Base-by-base conservation (phyloP, 306 rosid genomes). In the Pyrus communis region DNA sequence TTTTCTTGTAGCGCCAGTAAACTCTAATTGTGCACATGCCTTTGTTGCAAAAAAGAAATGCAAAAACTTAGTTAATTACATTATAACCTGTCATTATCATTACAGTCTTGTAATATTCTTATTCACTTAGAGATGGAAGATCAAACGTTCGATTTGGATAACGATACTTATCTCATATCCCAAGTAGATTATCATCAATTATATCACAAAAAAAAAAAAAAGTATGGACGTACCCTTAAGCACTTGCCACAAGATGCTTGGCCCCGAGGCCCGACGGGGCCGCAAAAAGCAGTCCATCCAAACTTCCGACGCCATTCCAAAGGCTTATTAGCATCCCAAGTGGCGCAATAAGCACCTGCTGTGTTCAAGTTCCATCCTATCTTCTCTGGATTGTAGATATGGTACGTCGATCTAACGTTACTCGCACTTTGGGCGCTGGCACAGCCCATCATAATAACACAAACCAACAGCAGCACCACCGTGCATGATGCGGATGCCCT, bases 281-380 rank as follows among this genome's bases (percentile, higher is more conserved):
- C 90, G 28, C 95, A 88, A 13, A 88, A 89, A 21, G 97, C 86
- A 0, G 91, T 92, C 93, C 97, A 90, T 3, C 91, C 93, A 46
- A 87, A 87, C 68, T 81, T 87, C 76, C 85, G 88, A 5, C 96
- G 90, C 96, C 96, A 88, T 12, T 91, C 78, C 9, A 81, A 79
- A 0, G 91, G 89, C 77, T 88, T 75, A 71, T 79, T 6, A 10
- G 93, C 96, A 69, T 92, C 93, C 90, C 93, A 90, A 9, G 96
- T 90, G n/a, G 96, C 63, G 55, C 97, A 92, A 46, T 78, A 93
- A 12, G 72, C 83, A 57, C 81, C 66, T 23, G 76, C 86, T 5
- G 60, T 33, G 31, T 0, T 65, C 80, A 79, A 68, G 77, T 76
- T 78, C 84, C 86, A 83, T n/a, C 66, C 59, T 40, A 75, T 74